A percentile compares a stretch with the other conserved stretches of the same genome.
Evolutionary conservation across 2,329 filamentous ascomycete genomes (phyloP).

Genomic region (Hawksworthiomyces lignivorus): DNA sequence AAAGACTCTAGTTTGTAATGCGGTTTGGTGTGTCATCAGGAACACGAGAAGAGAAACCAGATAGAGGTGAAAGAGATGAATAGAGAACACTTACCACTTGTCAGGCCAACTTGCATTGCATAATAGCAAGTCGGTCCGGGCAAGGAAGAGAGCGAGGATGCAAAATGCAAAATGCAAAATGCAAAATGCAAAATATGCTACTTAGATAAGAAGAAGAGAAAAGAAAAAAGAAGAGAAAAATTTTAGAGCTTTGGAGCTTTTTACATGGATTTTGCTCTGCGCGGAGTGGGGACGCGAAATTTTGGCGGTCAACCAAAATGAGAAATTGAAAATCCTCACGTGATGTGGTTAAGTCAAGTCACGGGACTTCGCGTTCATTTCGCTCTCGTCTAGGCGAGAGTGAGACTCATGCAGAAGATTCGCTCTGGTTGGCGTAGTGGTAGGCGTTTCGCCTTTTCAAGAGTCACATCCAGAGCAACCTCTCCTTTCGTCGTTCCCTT

Average conservation of each 20-base stretch:
- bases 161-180: too few relatives aligned
- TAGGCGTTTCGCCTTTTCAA: neutral
- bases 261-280: neutral
- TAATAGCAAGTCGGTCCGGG: too few relatives aligned
- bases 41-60: conserved; percentile 22
- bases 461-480: neutral
- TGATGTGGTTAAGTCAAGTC: conserved; percentile 12
- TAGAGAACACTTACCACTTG: conserved; percentile 20
- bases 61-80: conserved; percentile 8
- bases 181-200: too few relatives aligned
- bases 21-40: conserved; percentile 80
- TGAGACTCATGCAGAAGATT: too few relatives aligned
- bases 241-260: conserved; percentile 13
- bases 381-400: conserved; percentile 13
- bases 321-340: conserved; percentile 9
- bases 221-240: conserved; percentile 14
- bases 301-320: conserved; percentile 11
- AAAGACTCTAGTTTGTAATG: conserved; percentile 99
- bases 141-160: too few relatives aligned
- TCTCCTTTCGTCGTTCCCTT: neutral
- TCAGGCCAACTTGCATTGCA: too few relatives aligned
- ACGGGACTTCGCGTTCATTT: conserved; percentile 25
- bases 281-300: conserved; percentile 12
- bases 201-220: neutral
- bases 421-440: neutral